These are phyloP conservation scores for Fusarium sp. DNA, from an alignment of 2,329 filamentous ascomycete species.

Conservation along the genomic window DNA sequence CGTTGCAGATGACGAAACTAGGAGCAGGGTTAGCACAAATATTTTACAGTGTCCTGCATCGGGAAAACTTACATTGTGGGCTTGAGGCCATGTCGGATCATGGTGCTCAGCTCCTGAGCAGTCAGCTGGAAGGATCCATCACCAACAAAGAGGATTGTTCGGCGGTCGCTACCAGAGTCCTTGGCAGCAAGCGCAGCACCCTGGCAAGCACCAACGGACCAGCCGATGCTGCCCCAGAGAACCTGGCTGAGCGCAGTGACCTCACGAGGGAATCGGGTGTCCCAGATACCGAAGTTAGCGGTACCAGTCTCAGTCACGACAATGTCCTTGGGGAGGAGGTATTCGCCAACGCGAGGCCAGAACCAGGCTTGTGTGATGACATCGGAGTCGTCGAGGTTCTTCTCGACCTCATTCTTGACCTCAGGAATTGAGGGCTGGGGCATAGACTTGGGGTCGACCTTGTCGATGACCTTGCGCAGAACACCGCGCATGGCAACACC, in stretches of 20 bases:
- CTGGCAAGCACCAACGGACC: conserved; percentile 68
- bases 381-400: conserved; percentile 53
- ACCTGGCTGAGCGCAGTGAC: conserved; percentile 86
- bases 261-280: conserved; percentile 80
- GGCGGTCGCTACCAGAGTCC: conserved; percentile 67
- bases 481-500: conserved; percentile 82
- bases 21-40: conserved; percentile 34
- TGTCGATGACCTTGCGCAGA: conserved; percentile 74
- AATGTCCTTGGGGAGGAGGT: conserved; percentile 77
- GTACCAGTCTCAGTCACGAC: conserved; percentile 90
- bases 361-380: conserved; percentile 77
- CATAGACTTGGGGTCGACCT: conserved; percentile 67
- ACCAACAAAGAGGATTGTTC: conserved; percentile 88
- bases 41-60: not conserved
- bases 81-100: conserved; percentile 78
- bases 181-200: conserved; percentile 79
- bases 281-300: conserved; percentile 88
- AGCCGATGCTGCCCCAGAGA: conserved; percentile 75
- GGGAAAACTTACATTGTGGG: conserved; percentile 75
- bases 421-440: conserved; percentile 64
- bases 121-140: conserved; percentile 90
- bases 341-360: conserved; percentile 81
- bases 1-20: conserved; percentile 85
- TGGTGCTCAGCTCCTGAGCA: conserved; percentile 84
- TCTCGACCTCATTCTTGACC: conserved; percentile 62